Conservation (phyloP, 192 early-diverging fungal species). For the Coemansia sp. region DNA sequence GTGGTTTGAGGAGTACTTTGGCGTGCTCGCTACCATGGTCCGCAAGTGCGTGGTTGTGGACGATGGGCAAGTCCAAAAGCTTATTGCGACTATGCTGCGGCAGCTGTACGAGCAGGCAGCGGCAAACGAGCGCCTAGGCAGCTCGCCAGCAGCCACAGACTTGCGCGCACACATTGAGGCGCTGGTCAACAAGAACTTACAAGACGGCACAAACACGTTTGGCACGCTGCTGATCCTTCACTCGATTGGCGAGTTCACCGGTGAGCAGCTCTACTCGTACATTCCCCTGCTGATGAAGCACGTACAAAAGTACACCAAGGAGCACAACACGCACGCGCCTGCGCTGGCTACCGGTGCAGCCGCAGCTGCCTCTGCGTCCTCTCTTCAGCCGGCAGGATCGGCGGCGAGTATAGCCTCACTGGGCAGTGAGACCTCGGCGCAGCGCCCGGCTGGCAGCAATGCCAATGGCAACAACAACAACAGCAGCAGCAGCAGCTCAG, state of each 20-base stretch:
- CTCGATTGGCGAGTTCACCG: constrained; percentile 58
- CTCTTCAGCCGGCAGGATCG: constrained; percentile 22
- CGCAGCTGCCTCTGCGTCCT: constrained; percentile 1
- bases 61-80: constrained; percentile 65
- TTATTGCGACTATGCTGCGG: constrained; percentile 66
- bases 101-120: constrained; percentile 61
- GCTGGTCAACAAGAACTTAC: constrained; percentile 64
- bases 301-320: constrained; percentile 79
- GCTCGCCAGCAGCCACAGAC: constrained; percentile 28
- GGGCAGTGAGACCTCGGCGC: constrained; percentile 2
- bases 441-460: no score
- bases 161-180: constrained; percentile 62
- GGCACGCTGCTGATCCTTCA: constrained; percentile 66
- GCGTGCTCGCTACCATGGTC: constrained; percentile 27
- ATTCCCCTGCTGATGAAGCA: constrained; percentile 77
- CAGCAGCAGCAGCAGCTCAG: constrained; percentile 14
- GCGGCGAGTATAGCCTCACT: constrained; percentile 6
- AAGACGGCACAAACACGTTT: constrained; percentile 60
- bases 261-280: constrained; percentile 66
- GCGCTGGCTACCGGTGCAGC: constrained; percentile 9
- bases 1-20: constrained; percentile 52
- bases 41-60: constrained; percentile 63
- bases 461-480: not conserved
- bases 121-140: constrained; percentile 41
- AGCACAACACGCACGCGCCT: constrained; percentile 59